Evolutionary conservation across 768 basidiomycete species (phyloP).

Genomic region (Dacryopinax spathularia): DNA sequence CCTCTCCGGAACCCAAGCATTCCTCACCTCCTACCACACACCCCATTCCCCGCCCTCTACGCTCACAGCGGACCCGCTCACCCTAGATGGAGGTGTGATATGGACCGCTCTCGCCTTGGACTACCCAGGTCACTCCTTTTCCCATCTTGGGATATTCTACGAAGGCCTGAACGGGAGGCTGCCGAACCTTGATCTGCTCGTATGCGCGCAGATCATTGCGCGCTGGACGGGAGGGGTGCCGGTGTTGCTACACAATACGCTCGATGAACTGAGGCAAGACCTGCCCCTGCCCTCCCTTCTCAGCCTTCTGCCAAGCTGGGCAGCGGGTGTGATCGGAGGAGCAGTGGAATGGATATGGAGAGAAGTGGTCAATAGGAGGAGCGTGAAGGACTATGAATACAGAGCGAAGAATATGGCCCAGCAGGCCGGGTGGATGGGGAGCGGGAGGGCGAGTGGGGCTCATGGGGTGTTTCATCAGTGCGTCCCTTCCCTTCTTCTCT

Average conservation of each 20-base stretch:
- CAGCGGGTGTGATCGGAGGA: not conserved
- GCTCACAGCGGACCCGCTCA: slow-evolving; percentile 47
- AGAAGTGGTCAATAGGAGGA: slow-evolving; percentile 27
- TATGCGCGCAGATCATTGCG: slow-evolving; percentile 61
- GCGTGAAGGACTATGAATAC: slow-evolving; percentile 38
- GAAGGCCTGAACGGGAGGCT: slow-evolving; percentile 91
- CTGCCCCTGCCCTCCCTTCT: not conserved
- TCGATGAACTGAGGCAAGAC: slow-evolving; percentile 27
- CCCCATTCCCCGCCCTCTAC: slow-evolving; percentile 35
- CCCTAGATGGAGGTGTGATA: slow-evolving; percentile 66
- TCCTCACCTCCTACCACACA: slow-evolving; percentile 73
- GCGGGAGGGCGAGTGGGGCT: slow-evolving; percentile 70
- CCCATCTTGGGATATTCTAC: slow-evolving; percentile 86
- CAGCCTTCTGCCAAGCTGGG: no score
- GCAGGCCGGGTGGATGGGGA: slow-evolving; percentile 59
- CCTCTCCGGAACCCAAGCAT: slow-evolving; percentile 85
- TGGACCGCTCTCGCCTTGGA: slow-evolving; percentile 94
- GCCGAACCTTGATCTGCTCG: slow-evolving; percentile 90
- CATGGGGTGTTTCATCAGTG: slow-evolving; percentile 85
- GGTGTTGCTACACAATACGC: slow-evolving; percentile 64
- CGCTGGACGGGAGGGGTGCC: slow-evolving; percentile 62
- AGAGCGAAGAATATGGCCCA: slow-evolving; percentile 53
- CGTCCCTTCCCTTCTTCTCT: slow-evolving; percentile 13
- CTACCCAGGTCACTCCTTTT: slow-evolving; percentile 94
- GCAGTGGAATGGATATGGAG: not conserved